phyloP scores from a whole-genome alignment of 495 filamentous ascomycete genomes.

The Aspergillus ellipticus region DNA sequence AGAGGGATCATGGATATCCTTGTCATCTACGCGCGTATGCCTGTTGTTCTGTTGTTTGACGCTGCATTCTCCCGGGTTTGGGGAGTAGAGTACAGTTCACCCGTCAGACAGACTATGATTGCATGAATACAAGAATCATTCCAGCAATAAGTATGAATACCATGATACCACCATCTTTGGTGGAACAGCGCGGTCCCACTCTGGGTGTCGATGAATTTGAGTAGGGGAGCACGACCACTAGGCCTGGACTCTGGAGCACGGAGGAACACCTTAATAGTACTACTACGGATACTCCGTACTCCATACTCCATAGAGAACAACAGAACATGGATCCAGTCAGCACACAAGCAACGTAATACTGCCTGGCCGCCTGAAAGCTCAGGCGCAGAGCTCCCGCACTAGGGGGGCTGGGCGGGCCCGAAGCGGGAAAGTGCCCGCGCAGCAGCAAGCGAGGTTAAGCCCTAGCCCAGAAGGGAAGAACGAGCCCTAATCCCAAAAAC shows the following conservation, averaged over 20 bases:
- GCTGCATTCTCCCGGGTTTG: not conserved
- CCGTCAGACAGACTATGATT: not conserved
- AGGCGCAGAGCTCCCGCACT: not conserved
- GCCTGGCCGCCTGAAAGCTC: constrained; percentile 12
- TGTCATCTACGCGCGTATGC: not conserved
- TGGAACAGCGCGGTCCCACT: not conserved
- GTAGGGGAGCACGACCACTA: not conserved
- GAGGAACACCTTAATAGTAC: not conserved
- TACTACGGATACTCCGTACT: no score
- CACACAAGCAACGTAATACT: no score
- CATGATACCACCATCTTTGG: no score
- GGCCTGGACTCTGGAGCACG: not conserved
- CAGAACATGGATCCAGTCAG: no score
- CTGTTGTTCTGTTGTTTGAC: not conserved
- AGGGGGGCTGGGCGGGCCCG: constrained; percentile 3
- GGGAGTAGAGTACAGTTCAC: not conserved
- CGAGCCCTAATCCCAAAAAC: constrained; percentile 42
- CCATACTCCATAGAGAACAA: no score
- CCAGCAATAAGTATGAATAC: not conserved
- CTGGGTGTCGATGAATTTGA: not conserved
- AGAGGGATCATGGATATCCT: not conserved
- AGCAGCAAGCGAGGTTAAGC: constrained; percentile 43
- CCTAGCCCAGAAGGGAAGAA: constrained; percentile 34
- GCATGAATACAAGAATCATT: not conserved
- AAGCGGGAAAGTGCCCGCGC: constrained; percentile 21